phyloP scores from a whole-genome alignment of 1,139 yeast species.

The Yamadazyma blattariae region DNA sequence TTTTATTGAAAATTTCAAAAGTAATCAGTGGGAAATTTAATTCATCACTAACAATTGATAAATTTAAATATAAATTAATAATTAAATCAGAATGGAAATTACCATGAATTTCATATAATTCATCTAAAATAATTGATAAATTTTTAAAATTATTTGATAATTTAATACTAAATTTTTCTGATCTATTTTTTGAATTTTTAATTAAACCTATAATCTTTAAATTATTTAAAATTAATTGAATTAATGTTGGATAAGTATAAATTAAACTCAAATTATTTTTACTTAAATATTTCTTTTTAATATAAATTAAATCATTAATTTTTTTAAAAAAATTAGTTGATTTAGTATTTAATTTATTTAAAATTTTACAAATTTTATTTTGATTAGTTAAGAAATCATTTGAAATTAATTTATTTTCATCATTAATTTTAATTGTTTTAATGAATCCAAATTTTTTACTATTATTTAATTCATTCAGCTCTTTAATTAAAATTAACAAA shows the following conservation, averaged over 20 bases:
- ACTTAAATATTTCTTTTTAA: conserved; percentile 54
- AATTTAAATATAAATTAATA: conserved; percentile 49
- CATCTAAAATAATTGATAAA: conserved; percentile 68
- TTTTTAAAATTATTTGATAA: conserved; percentile 62
- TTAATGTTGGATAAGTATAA: conserved; percentile 73
- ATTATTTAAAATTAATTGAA: conserved; percentile 56
- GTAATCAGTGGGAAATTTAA: conserved; percentile 52
- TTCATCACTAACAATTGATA: conserved; percentile 77
- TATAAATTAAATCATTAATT: conserved; percentile 53
- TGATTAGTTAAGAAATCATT: conserved; percentile 52
- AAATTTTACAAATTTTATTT: conserved; percentile 66
- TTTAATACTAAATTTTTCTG: conserved; percentile 18
- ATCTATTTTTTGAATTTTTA: conserved; percentile 1
- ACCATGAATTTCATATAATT: conserved; percentile 52
- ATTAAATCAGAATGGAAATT: conserved; percentile 49
- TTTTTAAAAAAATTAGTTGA: conserved; percentile 46
- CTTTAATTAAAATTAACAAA: conserved; percentile 35
- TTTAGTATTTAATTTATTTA: conserved; percentile 54
- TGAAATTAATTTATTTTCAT: conserved; percentile 24
- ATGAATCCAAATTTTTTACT: conserved; percentile 39
- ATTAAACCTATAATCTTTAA: conserved; percentile 50
- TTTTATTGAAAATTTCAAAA: conserved; percentile 88
- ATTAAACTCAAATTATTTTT: conserved; percentile 54
- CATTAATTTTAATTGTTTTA: conserved; percentile 25
- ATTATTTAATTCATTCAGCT: conserved; percentile 26